Evolutionary conservation across 1,139 yeast species (phyloP).

Genomic region (Magnusiomyces sp.): DNA sequence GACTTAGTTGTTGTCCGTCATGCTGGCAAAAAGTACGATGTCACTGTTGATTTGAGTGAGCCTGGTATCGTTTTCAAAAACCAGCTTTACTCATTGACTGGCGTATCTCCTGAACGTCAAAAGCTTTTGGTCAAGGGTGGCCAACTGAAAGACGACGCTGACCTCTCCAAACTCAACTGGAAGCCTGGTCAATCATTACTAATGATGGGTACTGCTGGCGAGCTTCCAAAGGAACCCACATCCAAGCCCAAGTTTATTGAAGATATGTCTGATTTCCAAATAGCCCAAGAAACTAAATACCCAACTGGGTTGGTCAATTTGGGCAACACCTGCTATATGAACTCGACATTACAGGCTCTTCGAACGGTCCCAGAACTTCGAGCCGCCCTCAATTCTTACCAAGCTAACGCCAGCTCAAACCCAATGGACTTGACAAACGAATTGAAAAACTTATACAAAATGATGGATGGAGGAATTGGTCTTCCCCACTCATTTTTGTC

Average conservation of each 20-base stretch:
- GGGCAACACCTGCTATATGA: constrained; percentile 93
- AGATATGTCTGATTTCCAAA: constrained; percentile 49
- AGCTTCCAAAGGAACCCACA: constrained; percentile 43
- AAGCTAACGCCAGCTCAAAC: not conserved
- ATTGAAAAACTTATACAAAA: constrained; percentile 28
- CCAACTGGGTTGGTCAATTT: constrained; percentile 83
- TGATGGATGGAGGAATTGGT: constrained; percentile 28
- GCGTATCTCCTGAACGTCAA: constrained; percentile 80
- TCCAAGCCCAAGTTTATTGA: constrained; percentile 56
- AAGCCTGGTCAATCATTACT: constrained; percentile 64
- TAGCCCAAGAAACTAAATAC: constrained; percentile 25
- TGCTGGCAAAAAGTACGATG: constrained; percentile 73
- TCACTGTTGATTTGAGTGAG: constrained; percentile 45
- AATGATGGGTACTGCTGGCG: constrained; percentile 90
- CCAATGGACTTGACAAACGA: constrained; percentile 23
- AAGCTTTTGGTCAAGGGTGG: constrained; percentile 86
- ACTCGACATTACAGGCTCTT: constrained; percentile 78
- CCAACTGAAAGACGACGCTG: constrained; percentile 63
- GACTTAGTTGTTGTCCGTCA: constrained; percentile 55
- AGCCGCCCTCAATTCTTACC: constrained; percentile 25
- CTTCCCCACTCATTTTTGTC: constrained; percentile 56
- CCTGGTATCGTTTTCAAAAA: constrained; percentile 61
- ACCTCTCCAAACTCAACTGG: constrained; percentile 43
- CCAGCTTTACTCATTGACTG: constrained; percentile 64
- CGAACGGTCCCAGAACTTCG: constrained; percentile 56